Base-by-base conservation (phyloP, 176 grass and related monocot species). In the Juncus inflexus region DNA sequence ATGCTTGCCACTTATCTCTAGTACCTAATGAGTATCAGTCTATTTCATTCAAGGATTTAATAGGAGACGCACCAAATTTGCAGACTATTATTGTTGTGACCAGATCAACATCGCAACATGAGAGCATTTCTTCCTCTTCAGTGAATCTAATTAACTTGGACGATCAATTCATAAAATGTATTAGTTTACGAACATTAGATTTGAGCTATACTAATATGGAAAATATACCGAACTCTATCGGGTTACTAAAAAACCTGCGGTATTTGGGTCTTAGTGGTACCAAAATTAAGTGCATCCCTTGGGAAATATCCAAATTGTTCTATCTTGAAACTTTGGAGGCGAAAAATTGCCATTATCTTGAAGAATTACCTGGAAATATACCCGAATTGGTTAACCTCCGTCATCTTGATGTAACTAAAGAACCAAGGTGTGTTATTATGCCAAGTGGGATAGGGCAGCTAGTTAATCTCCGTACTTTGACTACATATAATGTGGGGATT, bases 211-310 rank as follows among this genome's bases (percentile, higher is more conserved):
- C 19, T 10, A 7, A 37, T 10, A 55, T 84, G 6, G 42, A 51
- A 7, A 41, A 79, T 10, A 52, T 84, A 36, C 82, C 76, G 16
- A 10, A 50, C 1, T 79, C 64, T 15, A 39, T 84, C 35, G 38
- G 73, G 3, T 62, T 49, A 9, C 38, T 83, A 50, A 75, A 57
- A 12, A 39, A 73, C 19, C 53, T 84, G 49, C 51, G 42, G 12
- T 76, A 64, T 50, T 60, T 84, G 14, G 35, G 64, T 41, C 58
- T 79, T 42, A 75, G 53, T 50, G 75, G 60, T 52, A 84, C 81
- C 12, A 58, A 64, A 5, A 71, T 84, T 42, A 53, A 11, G 10
- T 63, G 3, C 14, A 60, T 84, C 35, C 76, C 77, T 42, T 6
- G 4, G 28, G 62, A 58, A 40, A 11, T 80, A 35, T 76, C 64